These are phyloP conservation scores for Chenopodium formosanum DNA, from an alignment of 148 eudicot species.

Conservation along the genomic window DNA sequence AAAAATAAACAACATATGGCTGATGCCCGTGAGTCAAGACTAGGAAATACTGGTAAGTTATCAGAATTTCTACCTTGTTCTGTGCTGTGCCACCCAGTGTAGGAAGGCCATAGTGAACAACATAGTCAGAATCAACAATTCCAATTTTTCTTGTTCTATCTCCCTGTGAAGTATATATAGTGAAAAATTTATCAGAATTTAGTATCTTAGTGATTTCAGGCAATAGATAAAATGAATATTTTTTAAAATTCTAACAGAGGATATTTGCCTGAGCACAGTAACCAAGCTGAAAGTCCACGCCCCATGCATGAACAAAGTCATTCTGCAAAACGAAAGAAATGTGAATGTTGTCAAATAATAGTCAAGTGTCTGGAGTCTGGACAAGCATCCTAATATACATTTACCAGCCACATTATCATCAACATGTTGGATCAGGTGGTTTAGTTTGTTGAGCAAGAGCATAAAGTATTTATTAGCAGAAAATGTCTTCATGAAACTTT, in stretches of 20 bases:
- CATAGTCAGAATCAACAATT: conserved; percentile 60
- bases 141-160: conserved; percentile 55
- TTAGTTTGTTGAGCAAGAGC: not conserved
- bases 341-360: not conserved
- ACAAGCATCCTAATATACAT: not conserved
- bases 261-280: conserved; percentile 62
- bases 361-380: not conserved
- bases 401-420: not conserved
- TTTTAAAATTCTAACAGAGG: not conserved
- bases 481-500: not conserved
- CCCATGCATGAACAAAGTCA: conserved; percentile 71
- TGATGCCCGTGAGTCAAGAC: not conserved
- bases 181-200: conserved; percentile 1
- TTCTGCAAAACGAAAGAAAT: conserved; percentile 39
- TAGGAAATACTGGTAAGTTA: not conserved
- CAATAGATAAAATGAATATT: not conserved
- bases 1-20: not conserved
- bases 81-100: conserved; percentile 48
- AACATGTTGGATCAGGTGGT: not conserved
- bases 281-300: conserved; percentile 62
- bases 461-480: not conserved
- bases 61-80: conserved; percentile 35
- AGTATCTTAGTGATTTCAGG: not conserved
- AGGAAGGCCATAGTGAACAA: conserved; percentile 60
- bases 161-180: conserved; percentile 34